Base-by-base conservation (phyloP, 2,329 filamentous ascomycete genomes). In the Colletotrichum theobromicola region DNA sequence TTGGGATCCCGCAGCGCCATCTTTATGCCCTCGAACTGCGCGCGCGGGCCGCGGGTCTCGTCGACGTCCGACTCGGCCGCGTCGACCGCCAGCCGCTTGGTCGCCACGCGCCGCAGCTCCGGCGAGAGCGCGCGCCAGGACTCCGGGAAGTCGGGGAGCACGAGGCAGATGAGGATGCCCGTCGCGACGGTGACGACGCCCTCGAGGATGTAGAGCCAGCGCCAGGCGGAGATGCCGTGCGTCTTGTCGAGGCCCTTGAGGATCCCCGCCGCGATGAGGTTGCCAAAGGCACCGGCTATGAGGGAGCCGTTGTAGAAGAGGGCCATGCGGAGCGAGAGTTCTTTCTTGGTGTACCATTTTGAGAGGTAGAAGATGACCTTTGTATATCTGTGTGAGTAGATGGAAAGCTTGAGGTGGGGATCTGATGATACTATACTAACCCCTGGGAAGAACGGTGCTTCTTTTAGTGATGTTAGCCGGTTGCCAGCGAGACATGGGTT, bases 181-280 rank as follows among this genome's bases (percentile, higher is more conserved):
- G 91, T 80, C 4, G 91, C 42, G n/a, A 92, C 84, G 2, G 88
- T 88, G 10, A 80, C 76, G 8, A 82, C 75, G 2, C 85, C 85
- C 74, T 87, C 84, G 10, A 84, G 78, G 63, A 86, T 85, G 75
- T 88, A 88, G 3, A 87, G 77, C 87, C 86, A 88, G 72, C 85
- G 80, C 87, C 86, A 88, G 6, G 87, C 87, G 9, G 80, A 78
- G 15, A 88, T 81, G 2, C 86, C 86, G 57, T 82, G 83, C 6
- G 65, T 58, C 18, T 81, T 24, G 78, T 80, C 8, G 84, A 84
- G 30, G 88, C 85, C 50, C 87, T 81, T 7, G 83, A 82, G 81
- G 46, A 76, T 74, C 12, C 65, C 74, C 30, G 73, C 73, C 9
- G 74, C 42, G n/a, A 50, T 50, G n/a, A 50, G 42, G 6, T 50